Base-by-base conservation (phyloP, 1,139 yeast genomes). In the Yamadazyma oceani region DNA sequence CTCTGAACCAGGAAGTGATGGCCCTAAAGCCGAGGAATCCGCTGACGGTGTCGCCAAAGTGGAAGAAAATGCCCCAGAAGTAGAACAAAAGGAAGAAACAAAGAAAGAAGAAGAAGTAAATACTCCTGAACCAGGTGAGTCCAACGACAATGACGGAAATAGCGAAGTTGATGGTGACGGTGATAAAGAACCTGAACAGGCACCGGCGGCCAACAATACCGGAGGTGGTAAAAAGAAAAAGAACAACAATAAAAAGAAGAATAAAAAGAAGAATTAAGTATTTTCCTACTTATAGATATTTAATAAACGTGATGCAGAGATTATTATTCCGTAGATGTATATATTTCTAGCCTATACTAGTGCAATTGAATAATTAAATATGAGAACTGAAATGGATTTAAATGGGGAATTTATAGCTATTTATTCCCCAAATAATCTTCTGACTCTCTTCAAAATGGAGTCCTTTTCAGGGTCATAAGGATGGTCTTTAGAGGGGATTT, bases 391-490 rank as follows among this genome's bases (percentile, higher is more conserved):
- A 27, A 27, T 27, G 30, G 12, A 27, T 6, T 27, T 5, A 28
- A 8, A 12, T 12, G n/a, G 24, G 14, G 14, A 30, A 5, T 5
- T 9, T 10, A 8, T 5, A 12, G n/a, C 8, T 4, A 26, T 12
- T 12, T 71, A 88, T 66, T 90, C 97, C 32, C 97, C 97, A 69
- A 90, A 90, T 49, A 92, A 70, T 60, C 96, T 81, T 70, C 96
- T 85, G 23, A 92, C 98, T 60, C 95, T 84, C 68, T 94, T 83
- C 66, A 92, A 75, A 39, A 92, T 89, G 16, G 96, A 85, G 64
- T 92, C 99, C 80, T 90, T 94, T 62, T 90, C 97, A 17, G 98
- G 98, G 62, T 92, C 90, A 60, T 92, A 92, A 16, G 99, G 98
- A 60, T 92, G 97, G 58, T 92, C 99, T 69, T 92, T 92, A 13